A percentile compares a stretch with the other conserved stretches of the same genome.
These are phyloP conservation scores for Pseudocercospora fijiensis DNA, from an alignment of 2,329 filamentous ascomycete species.

Conservation along the genomic window DNA sequence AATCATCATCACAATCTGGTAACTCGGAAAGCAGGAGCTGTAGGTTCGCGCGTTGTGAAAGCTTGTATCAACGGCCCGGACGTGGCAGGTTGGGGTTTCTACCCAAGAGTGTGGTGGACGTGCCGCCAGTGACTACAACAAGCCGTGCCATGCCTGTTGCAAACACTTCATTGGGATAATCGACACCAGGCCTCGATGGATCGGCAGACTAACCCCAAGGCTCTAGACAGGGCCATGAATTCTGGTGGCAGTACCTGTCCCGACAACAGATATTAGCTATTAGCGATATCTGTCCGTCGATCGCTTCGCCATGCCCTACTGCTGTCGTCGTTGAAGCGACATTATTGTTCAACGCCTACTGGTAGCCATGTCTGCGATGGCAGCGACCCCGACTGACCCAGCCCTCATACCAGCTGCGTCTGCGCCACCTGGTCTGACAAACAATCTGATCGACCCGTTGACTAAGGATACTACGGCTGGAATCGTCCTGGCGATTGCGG, in stretches of 20 bases:
- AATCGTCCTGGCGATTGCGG: slow-evolving; percentile 14
- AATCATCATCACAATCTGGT: too few relatives aligned
- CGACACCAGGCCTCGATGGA: background rate
- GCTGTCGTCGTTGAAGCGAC: background rate
- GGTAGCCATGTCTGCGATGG: background rate
- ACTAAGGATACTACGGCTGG: slow-evolving; percentile 10
- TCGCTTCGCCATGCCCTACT: background rate
- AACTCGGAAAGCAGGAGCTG: background rate
- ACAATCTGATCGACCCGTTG: slow-evolving; percentile 16
- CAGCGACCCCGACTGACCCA: slow-evolving; percentile 1
- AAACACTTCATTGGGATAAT: background rate
- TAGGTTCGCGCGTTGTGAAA: background rate
- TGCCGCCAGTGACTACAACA: background rate
- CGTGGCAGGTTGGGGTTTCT: background rate
- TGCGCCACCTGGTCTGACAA: slow-evolving; percentile 17
- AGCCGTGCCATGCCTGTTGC: background rate
- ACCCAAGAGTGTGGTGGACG: background rate
- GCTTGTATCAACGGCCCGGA: background rate
- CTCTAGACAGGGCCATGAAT: background rate
- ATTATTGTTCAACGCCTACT: background rate
- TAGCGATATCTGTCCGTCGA: background rate
- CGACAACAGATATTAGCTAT: background rate
- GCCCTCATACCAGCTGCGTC: slow-evolving; percentile 15
- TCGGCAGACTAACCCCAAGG: background rate
- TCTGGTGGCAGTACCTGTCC: background rate